A percentile compares a stretch with the other conserved stretches of the same genome.
Conservation (phyloP, 345 rosid genomes). For the Eucalyptus polyanthemos region DNA sequence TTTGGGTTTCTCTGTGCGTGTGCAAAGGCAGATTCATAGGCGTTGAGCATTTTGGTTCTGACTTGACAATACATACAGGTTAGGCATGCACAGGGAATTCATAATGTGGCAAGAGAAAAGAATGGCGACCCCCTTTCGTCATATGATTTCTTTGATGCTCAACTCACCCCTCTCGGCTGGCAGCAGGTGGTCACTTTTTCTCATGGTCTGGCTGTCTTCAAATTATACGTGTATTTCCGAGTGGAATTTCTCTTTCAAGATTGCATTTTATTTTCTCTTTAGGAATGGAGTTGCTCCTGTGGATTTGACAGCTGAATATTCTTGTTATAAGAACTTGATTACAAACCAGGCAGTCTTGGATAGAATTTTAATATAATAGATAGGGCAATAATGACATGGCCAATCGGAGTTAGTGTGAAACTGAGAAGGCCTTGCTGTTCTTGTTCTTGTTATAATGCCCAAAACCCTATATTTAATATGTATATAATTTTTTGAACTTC, state of each 20-base stretch:
- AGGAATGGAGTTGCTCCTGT: not conserved
- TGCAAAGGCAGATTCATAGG: not conserved
- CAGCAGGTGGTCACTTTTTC: slow-evolving; percentile 35
- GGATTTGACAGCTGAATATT: not conserved
- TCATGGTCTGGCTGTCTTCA: not conserved
- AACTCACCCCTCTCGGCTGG: slow-evolving; percentile 77
- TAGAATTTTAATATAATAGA: not conserved
- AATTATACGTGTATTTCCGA: not conserved
- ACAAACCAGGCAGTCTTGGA: not conserved
- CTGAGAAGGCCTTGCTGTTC: not conserved
- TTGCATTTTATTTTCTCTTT: not conserved
- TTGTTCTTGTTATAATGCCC: not conserved
- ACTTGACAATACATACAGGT: slow-evolving; percentile 21
- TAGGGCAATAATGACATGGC: not conserved
- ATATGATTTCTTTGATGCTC: slow-evolving; percentile 59
- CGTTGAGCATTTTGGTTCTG: not conserved
- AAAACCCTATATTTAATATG: not conserved
- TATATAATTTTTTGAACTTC: not conserved
- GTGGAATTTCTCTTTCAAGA: not conserved
- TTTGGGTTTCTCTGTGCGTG: not conserved
- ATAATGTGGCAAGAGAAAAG: slow-evolving; percentile 68
- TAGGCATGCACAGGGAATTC: slow-evolving; percentile 91
- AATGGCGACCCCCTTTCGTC: slow-evolving; percentile 30
- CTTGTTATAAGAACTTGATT: not conserved
- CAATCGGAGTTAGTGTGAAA: not conserved